phyloP scores from a whole-genome alignment of 108 stramenopile genomes.

The Skeletonema menzelii region DNA sequence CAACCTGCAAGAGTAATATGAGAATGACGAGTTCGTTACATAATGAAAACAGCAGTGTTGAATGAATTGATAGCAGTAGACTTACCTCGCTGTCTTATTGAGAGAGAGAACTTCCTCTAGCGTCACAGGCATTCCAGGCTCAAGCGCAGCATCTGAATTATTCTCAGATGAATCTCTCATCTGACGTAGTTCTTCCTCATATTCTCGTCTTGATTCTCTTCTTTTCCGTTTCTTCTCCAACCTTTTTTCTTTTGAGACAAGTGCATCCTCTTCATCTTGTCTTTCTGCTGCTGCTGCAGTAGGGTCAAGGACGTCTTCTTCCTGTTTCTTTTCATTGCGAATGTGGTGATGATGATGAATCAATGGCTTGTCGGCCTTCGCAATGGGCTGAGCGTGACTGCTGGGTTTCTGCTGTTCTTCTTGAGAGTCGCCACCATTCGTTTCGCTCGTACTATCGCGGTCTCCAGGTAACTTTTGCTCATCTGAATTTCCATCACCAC shows the following conservation, averaged over 20 bases:
- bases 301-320: background rate
- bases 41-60: background rate
- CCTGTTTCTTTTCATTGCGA: constrained; percentile 6
- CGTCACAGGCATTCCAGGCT: constrained; percentile 61
- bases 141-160: constrained; percentile 36
- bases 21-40: background rate
- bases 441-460: constrained; percentile 7
- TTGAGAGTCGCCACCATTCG: background rate
- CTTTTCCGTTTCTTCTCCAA: constrained; percentile 69
- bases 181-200: constrained; percentile 67
- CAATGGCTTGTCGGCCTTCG: constrained; percentile 4
- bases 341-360: constrained; percentile 25
- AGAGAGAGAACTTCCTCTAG: constrained; percentile 70
- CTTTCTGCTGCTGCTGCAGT: background rate
- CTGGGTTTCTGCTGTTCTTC: background rate
- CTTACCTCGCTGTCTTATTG: constrained; percentile 64
- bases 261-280: background rate
- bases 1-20: constrained; percentile 27
- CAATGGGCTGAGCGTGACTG: background rate
- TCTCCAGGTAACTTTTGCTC: constrained; percentile 1
- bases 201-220: constrained; percentile 69
- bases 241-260: constrained; percentile 16
- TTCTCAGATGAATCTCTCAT: constrained; percentile 64
- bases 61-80: background rate
- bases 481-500: constrained; percentile 8